Conservation (phyloP, 345 rosid species). For the Euphorbia pulcherrima region DNA sequence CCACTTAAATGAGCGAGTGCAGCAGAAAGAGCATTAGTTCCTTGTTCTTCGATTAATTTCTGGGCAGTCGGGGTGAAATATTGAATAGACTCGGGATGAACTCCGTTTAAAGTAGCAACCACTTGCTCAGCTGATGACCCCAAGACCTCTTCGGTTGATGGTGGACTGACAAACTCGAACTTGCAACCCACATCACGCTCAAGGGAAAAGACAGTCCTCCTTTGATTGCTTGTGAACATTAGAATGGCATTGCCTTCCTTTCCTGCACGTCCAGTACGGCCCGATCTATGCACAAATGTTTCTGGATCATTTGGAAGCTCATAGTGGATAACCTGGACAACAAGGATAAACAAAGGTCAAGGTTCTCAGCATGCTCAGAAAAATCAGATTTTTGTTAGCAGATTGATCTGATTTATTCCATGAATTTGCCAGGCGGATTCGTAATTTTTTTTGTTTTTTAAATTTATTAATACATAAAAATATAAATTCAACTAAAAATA, state of each 20-base stretch:
- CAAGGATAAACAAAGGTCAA: constrained; percentile 12
- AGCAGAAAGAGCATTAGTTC: constrained; percentile 86
- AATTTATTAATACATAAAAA: too few species aligned
- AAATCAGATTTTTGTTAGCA: background rate
- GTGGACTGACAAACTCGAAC: constrained; percentile 84
- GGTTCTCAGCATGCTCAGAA: constrained; percentile 3
- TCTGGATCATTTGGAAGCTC: constrained; percentile 98
- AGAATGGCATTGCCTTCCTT: constrained; percentile 91
- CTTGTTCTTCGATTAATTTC: constrained; percentile 66
- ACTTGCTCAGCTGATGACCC: constrained; percentile 86
- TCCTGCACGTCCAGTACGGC: constrained; percentile 99
- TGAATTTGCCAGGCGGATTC: constrained; percentile 65
- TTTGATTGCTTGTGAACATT: constrained; percentile 76
- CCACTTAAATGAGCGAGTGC: constrained; percentile 93
- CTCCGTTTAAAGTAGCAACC: constrained; percentile 77
- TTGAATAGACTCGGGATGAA: constrained; percentile 74
- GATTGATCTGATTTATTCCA: background rate
- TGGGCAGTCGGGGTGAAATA: constrained; percentile 82
- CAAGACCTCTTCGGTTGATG: constrained; percentile 65
- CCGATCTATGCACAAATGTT: constrained; percentile 98
- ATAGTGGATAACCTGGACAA: constrained; percentile 76
- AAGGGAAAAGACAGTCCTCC: constrained; percentile 78
- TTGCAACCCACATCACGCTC: constrained; percentile 92
- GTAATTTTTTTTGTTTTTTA: too few species aligned
- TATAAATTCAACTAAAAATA: too few species aligned